These are phyloP conservation scores for Trichoderma lentiforme DNA, from an alignment of 2,329 filamentous ascomycete genomes.

Conservation along the genomic window DNA sequence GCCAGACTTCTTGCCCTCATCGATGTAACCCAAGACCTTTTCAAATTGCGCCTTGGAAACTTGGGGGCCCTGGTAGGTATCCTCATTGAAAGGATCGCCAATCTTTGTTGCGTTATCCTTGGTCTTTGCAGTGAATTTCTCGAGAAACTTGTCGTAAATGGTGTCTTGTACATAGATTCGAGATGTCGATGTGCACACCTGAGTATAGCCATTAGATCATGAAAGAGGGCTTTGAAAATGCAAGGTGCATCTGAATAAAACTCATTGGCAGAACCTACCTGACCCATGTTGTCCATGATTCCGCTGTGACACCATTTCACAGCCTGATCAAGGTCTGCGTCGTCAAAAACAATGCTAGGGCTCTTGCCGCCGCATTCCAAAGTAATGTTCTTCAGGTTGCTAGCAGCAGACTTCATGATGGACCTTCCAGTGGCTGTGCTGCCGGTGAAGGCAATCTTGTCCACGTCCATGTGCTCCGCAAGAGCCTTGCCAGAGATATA, in stretches of 20 bases:
- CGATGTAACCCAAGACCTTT: slow-evolving; percentile 17
- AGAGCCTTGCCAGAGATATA: slow-evolving; percentile 6
- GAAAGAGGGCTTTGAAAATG: not conserved
- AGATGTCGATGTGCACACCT: slow-evolving; percentile 23
- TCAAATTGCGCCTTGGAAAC: slow-evolving; percentile 62
- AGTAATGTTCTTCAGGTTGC: slow-evolving; percentile 74
- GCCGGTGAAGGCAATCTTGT: slow-evolving; percentile 17
- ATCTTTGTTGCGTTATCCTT: slow-evolving; percentile 33
- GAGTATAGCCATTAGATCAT: not conserved
- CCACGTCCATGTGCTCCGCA: slow-evolving; percentile 6
- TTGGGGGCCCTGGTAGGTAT: slow-evolving; percentile 37
- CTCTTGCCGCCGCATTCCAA: slow-evolving; percentile 68
- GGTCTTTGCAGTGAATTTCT: slow-evolving; percentile 40
- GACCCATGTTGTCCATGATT: slow-evolving; percentile 52
- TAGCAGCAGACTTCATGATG: slow-evolving; percentile 73
- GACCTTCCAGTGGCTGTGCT: slow-evolving; percentile 6
- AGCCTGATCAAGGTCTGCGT: slow-evolving; percentile 14
- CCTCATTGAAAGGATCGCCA: slow-evolving; percentile 21
- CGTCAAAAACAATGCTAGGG: slow-evolving; percentile 13
- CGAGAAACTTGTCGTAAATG: slow-evolving; percentile 30
- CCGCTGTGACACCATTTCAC: slow-evolving; percentile 11
- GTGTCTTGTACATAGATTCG: slow-evolving; percentile 36
- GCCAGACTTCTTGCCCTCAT: slow-evolving; percentile 73
- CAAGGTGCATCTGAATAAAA: not conserved
- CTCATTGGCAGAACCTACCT: slow-evolving; percentile 50